phyloP scores from a whole-genome alignment of 257 asterid species.

The Jaltomata sinuosa region DNA sequence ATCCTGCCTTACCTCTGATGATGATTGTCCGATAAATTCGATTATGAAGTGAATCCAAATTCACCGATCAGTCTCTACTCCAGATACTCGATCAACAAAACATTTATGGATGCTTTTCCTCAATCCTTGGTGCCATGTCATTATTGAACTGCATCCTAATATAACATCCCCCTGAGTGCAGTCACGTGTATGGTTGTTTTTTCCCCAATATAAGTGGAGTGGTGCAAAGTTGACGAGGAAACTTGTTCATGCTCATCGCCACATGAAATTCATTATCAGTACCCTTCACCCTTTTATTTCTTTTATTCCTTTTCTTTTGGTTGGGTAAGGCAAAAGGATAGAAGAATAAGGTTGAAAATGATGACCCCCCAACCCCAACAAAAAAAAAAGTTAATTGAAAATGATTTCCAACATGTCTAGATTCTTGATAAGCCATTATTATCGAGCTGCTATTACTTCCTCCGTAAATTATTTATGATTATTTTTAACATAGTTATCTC shows the following conservation, averaged over 20 bases:
- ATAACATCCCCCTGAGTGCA: neutral
- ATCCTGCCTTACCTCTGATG: too few species aligned
- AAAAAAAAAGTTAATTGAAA: neutral
- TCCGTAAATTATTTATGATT: neutral
- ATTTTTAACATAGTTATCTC: neutral
- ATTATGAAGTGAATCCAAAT: too few species aligned
- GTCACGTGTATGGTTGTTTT: neutral
- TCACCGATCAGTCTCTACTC: too few species aligned
- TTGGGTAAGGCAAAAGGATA: neutral
- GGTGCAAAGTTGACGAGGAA: neutral
- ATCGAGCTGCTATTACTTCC: neutral
- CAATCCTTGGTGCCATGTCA: neutral
- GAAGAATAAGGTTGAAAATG: neutral
- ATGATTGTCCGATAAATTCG: too few species aligned
- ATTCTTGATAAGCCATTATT: neutral
- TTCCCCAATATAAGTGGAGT: neutral
- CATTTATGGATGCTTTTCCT: too few species aligned
- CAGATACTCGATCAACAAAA: too few species aligned
- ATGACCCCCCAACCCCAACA: neutral
- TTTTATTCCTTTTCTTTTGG: neutral
- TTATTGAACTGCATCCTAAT: neutral
- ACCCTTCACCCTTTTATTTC: neutral
- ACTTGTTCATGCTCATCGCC: neutral
- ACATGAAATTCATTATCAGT: neutral
- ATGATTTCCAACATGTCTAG: neutral